Evolutionary conservation across 1,284 basidiomycete species (phyloP).

Genomic region (Ceratobasidium sp.): DNA sequence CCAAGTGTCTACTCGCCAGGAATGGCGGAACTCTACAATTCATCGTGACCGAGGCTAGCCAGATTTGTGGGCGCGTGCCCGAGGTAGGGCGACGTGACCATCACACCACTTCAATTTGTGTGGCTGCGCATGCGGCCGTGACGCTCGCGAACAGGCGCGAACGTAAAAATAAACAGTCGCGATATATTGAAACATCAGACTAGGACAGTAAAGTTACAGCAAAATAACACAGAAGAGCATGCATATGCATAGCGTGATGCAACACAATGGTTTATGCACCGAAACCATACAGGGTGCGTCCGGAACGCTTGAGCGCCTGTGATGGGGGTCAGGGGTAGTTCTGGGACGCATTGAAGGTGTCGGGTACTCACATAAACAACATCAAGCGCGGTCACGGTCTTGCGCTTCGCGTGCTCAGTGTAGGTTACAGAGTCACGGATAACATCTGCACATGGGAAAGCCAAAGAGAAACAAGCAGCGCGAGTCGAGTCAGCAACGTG

Average conservation of each 20-base stretch:
- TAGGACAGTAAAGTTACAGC: slow-evolving; percentile 31
- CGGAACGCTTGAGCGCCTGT: slow-evolving; percentile 85
- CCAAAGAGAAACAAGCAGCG: background rate
- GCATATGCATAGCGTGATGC: background rate
- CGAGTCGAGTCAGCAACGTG: slow-evolving; percentile 17
- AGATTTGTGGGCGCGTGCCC: background rate
- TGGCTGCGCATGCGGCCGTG: background rate
- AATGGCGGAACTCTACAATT: background rate
- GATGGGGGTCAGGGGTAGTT: background rate
- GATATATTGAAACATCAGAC: slow-evolving; percentile 44
- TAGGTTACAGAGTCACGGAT: slow-evolving; percentile 95
- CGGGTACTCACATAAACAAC: slow-evolving; percentile 72
- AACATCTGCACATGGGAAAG: slow-evolving; percentile 59
- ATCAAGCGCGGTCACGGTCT: slow-evolving; percentile 89
- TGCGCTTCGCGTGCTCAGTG: slow-evolving; percentile 94
- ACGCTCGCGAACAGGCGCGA: background rate
- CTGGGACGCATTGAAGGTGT: background rate
- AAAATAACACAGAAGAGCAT: slow-evolving; percentile 14
- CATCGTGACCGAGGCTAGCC: background rate
- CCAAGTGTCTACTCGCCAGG: background rate
- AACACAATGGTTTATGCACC: slow-evolving; percentile 53
- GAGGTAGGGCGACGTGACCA: background rate
- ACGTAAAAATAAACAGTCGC: slow-evolving; percentile 6
- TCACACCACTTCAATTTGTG: slow-evolving; percentile 1
- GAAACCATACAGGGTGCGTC: slow-evolving; percentile 82